Conservation (phyloP, 495 filamentous ascomycete species). For the Xylaria curta region DNA sequence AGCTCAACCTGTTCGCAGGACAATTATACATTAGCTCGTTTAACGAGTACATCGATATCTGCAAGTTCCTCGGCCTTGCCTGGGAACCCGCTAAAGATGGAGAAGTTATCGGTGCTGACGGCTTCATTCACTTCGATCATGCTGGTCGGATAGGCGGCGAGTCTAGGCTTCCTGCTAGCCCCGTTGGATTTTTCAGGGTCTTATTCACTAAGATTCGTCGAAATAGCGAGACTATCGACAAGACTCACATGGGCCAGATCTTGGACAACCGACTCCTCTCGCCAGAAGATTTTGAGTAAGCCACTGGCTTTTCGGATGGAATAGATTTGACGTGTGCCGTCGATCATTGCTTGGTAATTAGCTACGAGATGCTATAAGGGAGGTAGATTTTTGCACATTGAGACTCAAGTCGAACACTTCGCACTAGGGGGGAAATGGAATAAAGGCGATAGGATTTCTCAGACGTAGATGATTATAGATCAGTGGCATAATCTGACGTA, state of each 20-base stretch:
- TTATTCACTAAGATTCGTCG: constrained; percentile 59
- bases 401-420: background rate
- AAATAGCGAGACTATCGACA: constrained; percentile 55
- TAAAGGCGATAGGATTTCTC: background rate
- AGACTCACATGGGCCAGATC: constrained; percentile 63
- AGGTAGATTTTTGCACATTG: background rate
- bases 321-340: background rate
- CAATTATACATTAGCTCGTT: constrained; percentile 67
- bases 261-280: constrained; percentile 39
- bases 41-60: constrained; percentile 60
- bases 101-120: constrained; percentile 50
- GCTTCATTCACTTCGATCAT: constrained; percentile 47
- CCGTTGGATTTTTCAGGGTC: constrained; percentile 59
- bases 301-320: background rate
- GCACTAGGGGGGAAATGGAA: background rate
- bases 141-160: constrained; percentile 37
- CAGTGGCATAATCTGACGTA: background rate
- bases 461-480: background rate
- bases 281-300: constrained; percentile 48
- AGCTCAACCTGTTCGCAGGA: constrained; percentile 72
- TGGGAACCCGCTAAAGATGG: constrained; percentile 38
- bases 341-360: background rate
- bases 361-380: too few relatives aligned
- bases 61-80: constrained; percentile 59
- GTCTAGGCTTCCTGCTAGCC: constrained; percentile 54